Base-by-base conservation (phyloP, 1,284 basidiomycete genomes). In the Ceraceosorus guamensis region DNA sequence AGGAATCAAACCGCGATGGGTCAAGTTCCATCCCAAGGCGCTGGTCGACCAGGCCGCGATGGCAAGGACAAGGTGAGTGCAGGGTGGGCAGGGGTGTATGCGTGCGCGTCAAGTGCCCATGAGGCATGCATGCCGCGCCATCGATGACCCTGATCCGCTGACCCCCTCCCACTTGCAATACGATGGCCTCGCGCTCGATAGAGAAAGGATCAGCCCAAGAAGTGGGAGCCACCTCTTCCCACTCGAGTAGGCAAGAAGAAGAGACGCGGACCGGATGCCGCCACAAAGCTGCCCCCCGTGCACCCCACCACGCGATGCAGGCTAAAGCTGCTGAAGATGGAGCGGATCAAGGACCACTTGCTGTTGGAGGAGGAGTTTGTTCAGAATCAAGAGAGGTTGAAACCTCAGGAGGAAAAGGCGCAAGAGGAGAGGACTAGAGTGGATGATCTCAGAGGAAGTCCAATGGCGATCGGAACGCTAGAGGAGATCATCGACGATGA, bases 401-500 rank as follows among this genome's bases (percentile, higher is more conserved):
- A 73, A 56, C 74, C 76, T 5, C 81, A 87, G 51, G 91, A 97
- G 77, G 92, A 96, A 80, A 91, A 92, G 82, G 91, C 91, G 63
- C 89, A 90, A 73, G 91, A 93, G 77, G 93, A 98, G 77, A 82
- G 91, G 66, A 88, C 88, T 33, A 87, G 86, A 64, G 91, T 99
- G 41, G 95, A 99, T 77, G 91, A 95, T 77, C 79, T 99, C 51
- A 84, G 95, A 50, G 95, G 95, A 18, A 88, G 85, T 52, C 95
- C 95, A 5, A 96, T 99, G 90, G 88, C 87, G 11, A 91, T 99
- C 53, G 95, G 95, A 39, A 90, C 91, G 0, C 82, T 99, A 69
- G 95, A 98, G 79, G 95, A 99, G 79, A 97, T 99, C 70, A 95
- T 99, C 74, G 95, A 98, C 81, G 95, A 99, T 80, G 95, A 99